phyloP scores from a whole-genome alignment of 345 rosid genomes.

The Moricandia arvensis region DNA sequence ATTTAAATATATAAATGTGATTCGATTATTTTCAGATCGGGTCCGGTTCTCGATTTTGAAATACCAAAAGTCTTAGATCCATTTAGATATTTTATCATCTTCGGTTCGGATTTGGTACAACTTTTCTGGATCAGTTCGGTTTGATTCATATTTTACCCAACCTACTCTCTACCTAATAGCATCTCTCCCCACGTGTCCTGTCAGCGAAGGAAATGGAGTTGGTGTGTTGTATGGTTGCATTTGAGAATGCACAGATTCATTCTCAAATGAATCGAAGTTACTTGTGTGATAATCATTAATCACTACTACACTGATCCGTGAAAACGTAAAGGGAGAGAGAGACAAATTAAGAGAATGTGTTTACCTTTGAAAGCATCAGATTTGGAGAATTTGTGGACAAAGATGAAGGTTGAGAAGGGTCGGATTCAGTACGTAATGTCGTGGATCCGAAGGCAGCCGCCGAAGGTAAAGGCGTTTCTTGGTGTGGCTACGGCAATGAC shows the following conservation, averaged over 20 bases:
- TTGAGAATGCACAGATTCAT: not conserved
- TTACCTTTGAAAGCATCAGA: too few species aligned
- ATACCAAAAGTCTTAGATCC: too few species aligned
- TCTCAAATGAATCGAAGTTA: too few species aligned
- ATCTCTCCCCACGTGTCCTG: slow-evolving; percentile 27
- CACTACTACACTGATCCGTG: not conserved
- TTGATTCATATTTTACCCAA: too few species aligned
- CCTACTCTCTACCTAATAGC: slow-evolving; percentile 21
- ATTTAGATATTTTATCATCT: too few species aligned
- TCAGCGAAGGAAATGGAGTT: slow-evolving; percentile 15
- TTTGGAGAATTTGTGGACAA: not conserved
- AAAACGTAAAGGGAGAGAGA: not conserved
- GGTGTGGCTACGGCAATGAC: slow-evolving; percentile 57
- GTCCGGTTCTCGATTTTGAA: too few species aligned
- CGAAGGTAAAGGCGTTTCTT: slow-evolving; percentile 67
- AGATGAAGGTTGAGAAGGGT: slow-evolving; percentile 51
- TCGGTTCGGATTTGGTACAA: too few species aligned
- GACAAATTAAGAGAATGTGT: too few species aligned
- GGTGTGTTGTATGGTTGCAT: slow-evolving; percentile 11
- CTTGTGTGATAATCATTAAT: slow-evolving; percentile 11
- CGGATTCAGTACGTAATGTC: slow-evolving; percentile 56
- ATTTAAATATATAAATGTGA: too few species aligned
- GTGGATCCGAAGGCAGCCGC: slow-evolving; percentile 84
- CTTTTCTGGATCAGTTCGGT: too few species aligned
- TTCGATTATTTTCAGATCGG: too few species aligned